Evolutionary conservation across 352 stramenopile genomes (phyloP).

Genomic region (Pelagophyceae sp.): DNA sequence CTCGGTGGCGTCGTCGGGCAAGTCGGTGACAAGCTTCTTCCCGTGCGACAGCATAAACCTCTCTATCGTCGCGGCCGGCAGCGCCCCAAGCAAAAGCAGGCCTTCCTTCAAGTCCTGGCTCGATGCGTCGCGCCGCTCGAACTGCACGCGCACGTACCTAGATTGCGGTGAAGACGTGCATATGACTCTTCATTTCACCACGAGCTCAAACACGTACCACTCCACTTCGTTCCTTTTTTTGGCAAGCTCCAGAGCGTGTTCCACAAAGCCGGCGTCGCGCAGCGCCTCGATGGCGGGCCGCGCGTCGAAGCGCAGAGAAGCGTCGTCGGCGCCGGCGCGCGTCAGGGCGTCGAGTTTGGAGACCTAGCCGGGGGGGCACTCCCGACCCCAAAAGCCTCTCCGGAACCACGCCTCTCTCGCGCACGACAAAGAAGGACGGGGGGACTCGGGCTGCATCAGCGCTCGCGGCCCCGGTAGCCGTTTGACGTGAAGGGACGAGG

Average conservation of each 20-base stretch:
- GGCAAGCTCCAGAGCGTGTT: constrained; percentile 71
- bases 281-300: constrained; percentile 80
- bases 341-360: constrained; percentile 12
- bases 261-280: constrained; percentile 73
- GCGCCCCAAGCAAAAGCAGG: background rate
- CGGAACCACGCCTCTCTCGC: too few relatives aligned
- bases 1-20: constrained; percentile 72
- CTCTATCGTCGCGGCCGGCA: constrained; percentile 40
- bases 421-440: too few relatives aligned
- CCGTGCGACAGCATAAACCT: constrained; percentile 73
- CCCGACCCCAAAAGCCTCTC: too few relatives aligned
- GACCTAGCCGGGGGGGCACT: too few relatives aligned
- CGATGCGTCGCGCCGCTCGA: constrained; percentile 64
- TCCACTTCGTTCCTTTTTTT: constrained; percentile 72
- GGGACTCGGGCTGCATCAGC: too few relatives aligned
- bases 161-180: too few relatives aligned
- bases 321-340: constrained; percentile 42
- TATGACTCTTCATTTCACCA: too few relatives aligned
- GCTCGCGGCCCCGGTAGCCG: too few relatives aligned
- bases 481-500: too few relatives aligned
- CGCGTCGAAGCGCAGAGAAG: constrained; percentile 69
- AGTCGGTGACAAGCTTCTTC: constrained; percentile 67
- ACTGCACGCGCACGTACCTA: constrained; percentile 80
- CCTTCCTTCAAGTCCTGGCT: background rate
- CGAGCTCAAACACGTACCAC: too few relatives aligned